phyloP scores from a whole-genome alignment of 768 basidiomycete species.

The Agrocybe pediades region DNA sequence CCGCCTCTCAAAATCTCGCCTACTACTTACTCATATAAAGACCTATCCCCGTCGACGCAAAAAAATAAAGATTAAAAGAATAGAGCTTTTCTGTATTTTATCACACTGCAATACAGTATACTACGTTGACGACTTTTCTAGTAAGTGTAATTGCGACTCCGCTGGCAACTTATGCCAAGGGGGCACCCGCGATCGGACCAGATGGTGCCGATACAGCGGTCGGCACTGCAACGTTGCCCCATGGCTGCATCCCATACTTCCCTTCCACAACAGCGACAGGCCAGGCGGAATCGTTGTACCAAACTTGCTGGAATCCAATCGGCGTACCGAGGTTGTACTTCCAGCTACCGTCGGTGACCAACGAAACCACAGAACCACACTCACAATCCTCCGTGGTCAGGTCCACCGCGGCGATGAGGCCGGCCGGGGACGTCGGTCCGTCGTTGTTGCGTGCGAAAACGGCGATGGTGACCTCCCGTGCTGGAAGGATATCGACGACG shows the following conservation, averaged over 20 bases:
- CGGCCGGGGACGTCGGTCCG: not conserved
- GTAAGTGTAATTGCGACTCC: too few species aligned
- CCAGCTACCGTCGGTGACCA: not conserved
- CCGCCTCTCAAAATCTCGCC: too few species aligned
- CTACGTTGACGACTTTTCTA: too few species aligned
- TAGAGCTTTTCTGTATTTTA: too few species aligned
- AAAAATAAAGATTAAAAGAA: too few species aligned
- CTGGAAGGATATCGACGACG: not conserved
- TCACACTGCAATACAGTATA: too few species aligned
- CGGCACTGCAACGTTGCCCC: not conserved
- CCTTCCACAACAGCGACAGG: not conserved
- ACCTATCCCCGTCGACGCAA: too few species aligned
- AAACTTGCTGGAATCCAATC: not conserved
- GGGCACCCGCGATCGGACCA: not conserved
- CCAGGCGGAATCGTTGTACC: not conserved
- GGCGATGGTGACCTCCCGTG: not conserved
- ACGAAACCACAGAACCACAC: not conserved
- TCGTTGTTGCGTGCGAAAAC: not conserved
- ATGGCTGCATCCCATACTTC: not conserved
- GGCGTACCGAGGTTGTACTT: not conserved
- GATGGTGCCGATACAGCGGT: not conserved
- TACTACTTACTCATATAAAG: too few species aligned
- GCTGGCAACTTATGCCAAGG: too few species aligned
- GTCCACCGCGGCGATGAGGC: not conserved
- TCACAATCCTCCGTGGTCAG: not conserved